Evolutionary conservation across 495 filamentous ascomycete species (phyloP).

Genomic region (Terfezia claveryi): DNA sequence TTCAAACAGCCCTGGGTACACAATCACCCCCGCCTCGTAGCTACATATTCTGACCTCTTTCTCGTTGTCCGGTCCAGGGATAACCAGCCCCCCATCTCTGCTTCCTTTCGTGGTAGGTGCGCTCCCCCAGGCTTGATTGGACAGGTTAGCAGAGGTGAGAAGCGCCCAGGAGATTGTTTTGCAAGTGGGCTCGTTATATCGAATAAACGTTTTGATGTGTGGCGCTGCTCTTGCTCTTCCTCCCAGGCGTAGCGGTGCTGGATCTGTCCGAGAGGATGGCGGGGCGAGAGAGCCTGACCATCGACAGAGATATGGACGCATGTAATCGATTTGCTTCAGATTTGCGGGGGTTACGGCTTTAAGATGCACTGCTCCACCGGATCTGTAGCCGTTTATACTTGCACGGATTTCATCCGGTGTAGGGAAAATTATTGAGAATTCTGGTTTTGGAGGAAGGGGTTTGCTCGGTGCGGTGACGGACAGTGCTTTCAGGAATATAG

Average conservation of each 20-base stretch:
- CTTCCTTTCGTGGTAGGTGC: constrained; percentile 19
- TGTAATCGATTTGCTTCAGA: constrained; percentile 49
- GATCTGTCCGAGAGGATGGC: neutral
- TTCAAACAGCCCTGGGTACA: constrained; percentile 55
- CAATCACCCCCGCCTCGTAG: constrained; percentile 67
- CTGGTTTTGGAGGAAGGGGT: constrained; percentile 20
- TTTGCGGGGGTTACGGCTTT: constrained; percentile 47
- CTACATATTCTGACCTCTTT: constrained; percentile 50
- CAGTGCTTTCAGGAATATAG: constrained; percentile 38
- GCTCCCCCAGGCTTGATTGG: constrained; percentile 79
- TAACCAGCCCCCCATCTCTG: constrained; percentile 25
- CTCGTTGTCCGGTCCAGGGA: constrained; percentile 3
- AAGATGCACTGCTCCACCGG: constrained; percentile 65
- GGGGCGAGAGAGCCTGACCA: constrained; percentile 3
- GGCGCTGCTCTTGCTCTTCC: constrained; percentile 62
- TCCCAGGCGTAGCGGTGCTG: constrained; percentile 13
- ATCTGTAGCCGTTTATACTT: constrained; percentile 56
- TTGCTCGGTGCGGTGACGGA: constrained; percentile 7
- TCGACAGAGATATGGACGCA: constrained; percentile 39
- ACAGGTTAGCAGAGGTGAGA: constrained; percentile 66
- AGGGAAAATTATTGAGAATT: constrained; percentile 51
- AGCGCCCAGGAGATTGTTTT: constrained; percentile 63
- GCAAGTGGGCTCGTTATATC: constrained; percentile 30
- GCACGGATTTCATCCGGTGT: constrained; percentile 56
- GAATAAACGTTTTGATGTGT: constrained; percentile 79